phyloP scores from a whole-genome alignment of 176 grass and related monocot species.

The Carex kokanica region DNA sequence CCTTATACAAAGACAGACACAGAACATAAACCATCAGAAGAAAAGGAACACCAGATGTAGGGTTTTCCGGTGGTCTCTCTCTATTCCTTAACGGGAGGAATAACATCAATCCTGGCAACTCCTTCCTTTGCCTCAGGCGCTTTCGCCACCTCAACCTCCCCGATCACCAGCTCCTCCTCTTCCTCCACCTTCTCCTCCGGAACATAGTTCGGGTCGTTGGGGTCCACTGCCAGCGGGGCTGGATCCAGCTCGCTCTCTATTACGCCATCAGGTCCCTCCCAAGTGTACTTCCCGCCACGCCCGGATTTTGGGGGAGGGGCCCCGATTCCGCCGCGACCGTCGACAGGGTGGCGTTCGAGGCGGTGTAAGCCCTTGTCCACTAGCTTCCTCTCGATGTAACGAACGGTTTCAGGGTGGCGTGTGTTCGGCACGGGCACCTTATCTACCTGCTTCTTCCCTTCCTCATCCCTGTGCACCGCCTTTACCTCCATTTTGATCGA shows the following conservation, averaged over 20 bases:
- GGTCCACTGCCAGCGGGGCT: conserved; percentile 52
- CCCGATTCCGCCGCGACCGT: conserved; percentile 54
- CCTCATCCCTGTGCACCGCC: conserved; percentile 46
- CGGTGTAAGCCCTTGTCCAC: conserved; percentile 64
- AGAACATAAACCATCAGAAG: too few species aligned
- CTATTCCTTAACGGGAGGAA: conserved; percentile 25
- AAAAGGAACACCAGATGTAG: not conserved
- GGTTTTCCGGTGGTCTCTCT: not conserved
- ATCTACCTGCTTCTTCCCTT: conserved; percentile 53
- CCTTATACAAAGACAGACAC: not conserved
- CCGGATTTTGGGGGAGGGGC: conserved; percentile 61
- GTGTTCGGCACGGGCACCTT: conserved; percentile 41
- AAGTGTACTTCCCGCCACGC: conserved; percentile 81
- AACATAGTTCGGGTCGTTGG: conserved; percentile 73
- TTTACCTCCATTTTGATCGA: not conserved
- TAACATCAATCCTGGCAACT: conserved; percentile 58
- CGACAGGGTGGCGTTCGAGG: conserved; percentile 55
- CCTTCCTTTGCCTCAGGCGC: conserved; percentile 42
- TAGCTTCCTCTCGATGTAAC: conserved; percentile 66
- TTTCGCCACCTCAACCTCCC: conserved; percentile 73
- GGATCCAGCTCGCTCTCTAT: conserved; percentile 47
- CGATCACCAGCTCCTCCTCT: conserved; percentile 32
- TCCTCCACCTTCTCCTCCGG: not conserved
- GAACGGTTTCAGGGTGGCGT: conserved; percentile 38
- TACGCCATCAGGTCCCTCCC: conserved; percentile 57